These are phyloP conservation scores for Clausena lansium DNA, from an alignment of 345 rosid genomes.

Conservation along the genomic window DNA sequence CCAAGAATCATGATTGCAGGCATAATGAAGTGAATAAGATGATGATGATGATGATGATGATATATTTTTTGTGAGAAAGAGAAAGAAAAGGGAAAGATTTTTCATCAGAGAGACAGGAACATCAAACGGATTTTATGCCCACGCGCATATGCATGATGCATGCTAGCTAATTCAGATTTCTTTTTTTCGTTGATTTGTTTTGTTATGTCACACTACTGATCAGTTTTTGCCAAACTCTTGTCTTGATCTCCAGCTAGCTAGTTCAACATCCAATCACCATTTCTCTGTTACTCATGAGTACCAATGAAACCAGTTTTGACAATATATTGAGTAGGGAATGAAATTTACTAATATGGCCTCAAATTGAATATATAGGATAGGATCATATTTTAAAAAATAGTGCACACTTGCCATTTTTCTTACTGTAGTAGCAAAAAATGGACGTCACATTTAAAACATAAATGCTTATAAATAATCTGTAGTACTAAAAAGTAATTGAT, in stretches of 20 bases:
- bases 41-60: constrained; percentile 31
- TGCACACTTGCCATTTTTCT: no score
- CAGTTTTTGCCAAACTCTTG: neutral
- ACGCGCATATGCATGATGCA: constrained; percentile 45
- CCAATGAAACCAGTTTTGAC: constrained; percentile 27
- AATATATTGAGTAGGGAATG: neutral
- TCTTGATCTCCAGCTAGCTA: constrained; percentile 1
- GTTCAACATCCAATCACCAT: constrained; percentile 17
- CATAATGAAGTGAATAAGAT: constrained; percentile 84
- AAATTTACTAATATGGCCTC: neutral
- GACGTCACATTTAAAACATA: no score
- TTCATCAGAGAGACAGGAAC: constrained; percentile 33
- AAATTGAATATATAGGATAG: no score
- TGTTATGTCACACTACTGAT: neutral
- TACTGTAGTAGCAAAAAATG: no score
- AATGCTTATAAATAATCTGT: no score
- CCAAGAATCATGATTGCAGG: constrained; percentile 94
- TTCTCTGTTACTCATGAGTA: constrained; percentile 26
- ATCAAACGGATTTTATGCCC: constrained; percentile 42
- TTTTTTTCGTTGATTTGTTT: neutral
- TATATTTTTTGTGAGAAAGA: neutral
- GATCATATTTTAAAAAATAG: no score
- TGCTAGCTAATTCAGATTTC: neutral
- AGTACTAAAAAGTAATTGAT: no score
- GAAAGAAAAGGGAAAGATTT: constrained; percentile 16